Percentiles rank a stretch among this genome's conserved stretches.
Evolutionary conservation across 2,329 filamentous ascomycete genomes (phyloP).

Genomic region (Ophiostoma novo-ulmi): DNA sequence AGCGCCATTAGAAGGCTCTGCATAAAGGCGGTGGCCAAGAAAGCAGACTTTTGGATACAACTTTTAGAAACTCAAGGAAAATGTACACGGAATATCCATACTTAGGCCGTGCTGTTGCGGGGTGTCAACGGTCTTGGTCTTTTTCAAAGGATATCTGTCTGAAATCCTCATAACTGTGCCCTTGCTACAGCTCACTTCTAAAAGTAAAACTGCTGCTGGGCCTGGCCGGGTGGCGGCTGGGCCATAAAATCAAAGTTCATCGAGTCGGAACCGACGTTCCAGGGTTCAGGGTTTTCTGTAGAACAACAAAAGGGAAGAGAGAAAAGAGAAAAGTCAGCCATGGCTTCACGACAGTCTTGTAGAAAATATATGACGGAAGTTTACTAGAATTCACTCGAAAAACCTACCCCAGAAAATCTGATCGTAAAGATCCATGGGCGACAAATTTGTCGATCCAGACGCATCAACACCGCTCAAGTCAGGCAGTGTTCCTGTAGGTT

Average conservation of each 20-base stretch:
- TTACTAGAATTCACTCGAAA: slow-evolving; percentile 29
- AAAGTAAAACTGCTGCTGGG: slow-evolving; percentile 53
- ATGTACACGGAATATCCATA: too few species aligned
- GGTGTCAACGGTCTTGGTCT: too few species aligned
- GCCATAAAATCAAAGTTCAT: slow-evolving; percentile 59
- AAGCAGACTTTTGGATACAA: too few species aligned
- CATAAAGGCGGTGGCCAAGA: too few species aligned
- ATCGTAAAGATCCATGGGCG: slow-evolving; percentile 63
- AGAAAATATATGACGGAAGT: not conserved
- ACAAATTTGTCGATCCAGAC: slow-evolving; percentile 49
- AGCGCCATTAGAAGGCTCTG: too few species aligned
- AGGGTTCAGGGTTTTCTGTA: slow-evolving; percentile 55
- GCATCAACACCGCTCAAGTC: slow-evolving; percentile 50
- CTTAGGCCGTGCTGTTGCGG: too few species aligned
- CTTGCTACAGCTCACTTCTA: slow-evolving; percentile 30
- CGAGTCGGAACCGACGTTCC: slow-evolving; percentile 51
- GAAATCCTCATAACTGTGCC: too few species aligned
- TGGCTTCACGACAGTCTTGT: slow-evolving; percentile 1
- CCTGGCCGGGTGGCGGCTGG: slow-evolving; percentile 54
- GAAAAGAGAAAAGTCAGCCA: slow-evolving; percentile 1
- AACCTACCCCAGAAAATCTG: slow-evolving; percentile 60
- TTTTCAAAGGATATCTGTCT: too few species aligned
- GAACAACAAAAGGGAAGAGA: slow-evolving; percentile 7
- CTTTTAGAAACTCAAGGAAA: too few species aligned
- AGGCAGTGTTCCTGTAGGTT: slow-evolving; percentile 36